Evolutionary conservation across 2,329 filamentous ascomycete genomes (phyloP).

Genomic region (Clonostachys rosea): DNA sequence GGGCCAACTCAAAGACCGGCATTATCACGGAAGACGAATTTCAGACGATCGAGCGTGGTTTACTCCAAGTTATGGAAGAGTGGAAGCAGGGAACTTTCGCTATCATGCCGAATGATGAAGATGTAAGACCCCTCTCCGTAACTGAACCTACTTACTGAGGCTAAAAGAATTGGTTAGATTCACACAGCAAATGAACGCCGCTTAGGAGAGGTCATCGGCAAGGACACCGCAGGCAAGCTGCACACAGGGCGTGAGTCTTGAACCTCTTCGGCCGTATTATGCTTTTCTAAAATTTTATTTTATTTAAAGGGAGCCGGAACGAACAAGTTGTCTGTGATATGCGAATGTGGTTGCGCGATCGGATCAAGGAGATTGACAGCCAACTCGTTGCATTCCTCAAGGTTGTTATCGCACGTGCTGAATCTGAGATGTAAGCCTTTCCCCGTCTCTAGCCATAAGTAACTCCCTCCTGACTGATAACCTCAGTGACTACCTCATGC

Average conservation of each 20-base stretch:
- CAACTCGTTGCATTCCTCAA: conserved; percentile 15
- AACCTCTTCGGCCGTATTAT: no score
- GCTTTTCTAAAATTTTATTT: no score
- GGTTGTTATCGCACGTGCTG: conserved; percentile 12
- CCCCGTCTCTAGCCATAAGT: conserved; percentile 3
- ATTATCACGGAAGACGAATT: conserved; percentile 75
- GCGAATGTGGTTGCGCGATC: conserved; percentile 53
- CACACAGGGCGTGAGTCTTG: conserved; percentile 52
- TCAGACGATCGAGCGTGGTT: conserved; percentile 65
- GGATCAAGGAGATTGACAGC: conserved; percentile 12
- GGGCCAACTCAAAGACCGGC: conserved; percentile 70
- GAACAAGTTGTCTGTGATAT: conserved; percentile 72
- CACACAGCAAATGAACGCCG: conserved; percentile 52
- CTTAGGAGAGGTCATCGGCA: conserved; percentile 64
- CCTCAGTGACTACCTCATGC: conserved; percentile 16
- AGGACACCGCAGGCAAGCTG: conserved; percentile 65
- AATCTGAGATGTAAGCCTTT: conserved; percentile 13
- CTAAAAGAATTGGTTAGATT: conserved; percentile 28
- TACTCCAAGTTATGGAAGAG: conserved; percentile 52
- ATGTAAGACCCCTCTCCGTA: conserved; percentile 24
- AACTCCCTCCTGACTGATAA: conserved; percentile 5
- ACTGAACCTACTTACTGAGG: not conserved
- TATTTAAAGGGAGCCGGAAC: conserved; percentile 46
- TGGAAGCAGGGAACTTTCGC: conserved; percentile 47
- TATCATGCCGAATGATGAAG: conserved; percentile 49